A percentile compares a stretch with the other conserved stretches of the same genome.
Evolutionary conservation across 352 stramenopile genomes (phyloP).

Genomic region (Phytopythium mirpurense): DNA sequence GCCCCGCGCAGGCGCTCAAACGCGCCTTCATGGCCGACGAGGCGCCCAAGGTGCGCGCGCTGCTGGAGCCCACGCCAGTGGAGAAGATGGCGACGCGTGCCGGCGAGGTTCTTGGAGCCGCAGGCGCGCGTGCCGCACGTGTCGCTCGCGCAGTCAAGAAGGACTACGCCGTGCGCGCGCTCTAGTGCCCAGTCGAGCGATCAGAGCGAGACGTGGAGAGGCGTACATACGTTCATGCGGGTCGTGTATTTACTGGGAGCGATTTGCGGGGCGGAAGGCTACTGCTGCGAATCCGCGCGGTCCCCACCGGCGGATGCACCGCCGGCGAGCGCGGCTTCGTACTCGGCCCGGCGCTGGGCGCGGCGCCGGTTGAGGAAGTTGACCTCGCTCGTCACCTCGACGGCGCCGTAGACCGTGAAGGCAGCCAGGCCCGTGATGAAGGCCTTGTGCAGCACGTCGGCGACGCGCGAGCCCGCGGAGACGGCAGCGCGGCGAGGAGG

Average conservation of each 20-base stretch:
- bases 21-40: constrained; percentile 36
- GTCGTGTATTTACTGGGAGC: neutral
- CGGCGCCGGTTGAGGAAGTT: constrained; percentile 77
- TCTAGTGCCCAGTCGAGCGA: constrained; percentile 16
- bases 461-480: constrained; percentile 30
- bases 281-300: neutral
- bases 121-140: constrained; percentile 26
- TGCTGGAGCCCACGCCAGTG: constrained; percentile 47
- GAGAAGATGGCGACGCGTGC: constrained; percentile 40
- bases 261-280: neutral
- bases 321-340: constrained; percentile 9
- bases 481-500: constrained; percentile 8
- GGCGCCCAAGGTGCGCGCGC: constrained; percentile 41
- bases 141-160: constrained; percentile 48
- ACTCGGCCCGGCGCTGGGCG: constrained; percentile 43
- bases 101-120: constrained; percentile 35
- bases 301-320: constrained; percentile 14
- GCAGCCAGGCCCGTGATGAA: constrained; percentile 70
- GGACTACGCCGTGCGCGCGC: constrained; percentile 56
- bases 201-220: too few species aligned
- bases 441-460: constrained; percentile 79
- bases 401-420: constrained; percentile 56
- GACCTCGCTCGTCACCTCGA: constrained; percentile 78
- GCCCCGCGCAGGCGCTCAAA: constrained; percentile 45
- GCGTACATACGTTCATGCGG: neutral